These are phyloP conservation scores for Colletotrichum eremochloae DNA, from an alignment of 2,329 filamentous ascomycete genomes.

Conservation along the genomic window DNA sequence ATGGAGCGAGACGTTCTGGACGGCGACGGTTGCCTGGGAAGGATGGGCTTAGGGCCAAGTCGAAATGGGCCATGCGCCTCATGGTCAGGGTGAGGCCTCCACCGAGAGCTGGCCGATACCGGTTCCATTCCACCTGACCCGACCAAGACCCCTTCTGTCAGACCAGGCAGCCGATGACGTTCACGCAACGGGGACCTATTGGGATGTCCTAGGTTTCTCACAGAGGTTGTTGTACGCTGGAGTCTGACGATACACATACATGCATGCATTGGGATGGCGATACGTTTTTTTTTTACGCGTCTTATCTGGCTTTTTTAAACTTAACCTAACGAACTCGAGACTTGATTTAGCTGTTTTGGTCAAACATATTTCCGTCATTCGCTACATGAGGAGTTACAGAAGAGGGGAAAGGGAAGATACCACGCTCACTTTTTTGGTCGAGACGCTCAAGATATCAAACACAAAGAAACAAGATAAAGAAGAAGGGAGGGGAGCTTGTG, in stretches of 20 bases:
- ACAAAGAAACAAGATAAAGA: not conserved
- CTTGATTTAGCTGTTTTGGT: not conserved
- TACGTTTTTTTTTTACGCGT: constrained; percentile 7
- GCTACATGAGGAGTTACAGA: constrained; percentile 16
- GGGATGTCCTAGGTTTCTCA: constrained; percentile 39
- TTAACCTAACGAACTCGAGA: constrained; percentile 23
- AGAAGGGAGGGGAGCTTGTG: not conserved
- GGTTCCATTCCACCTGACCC: not conserved
- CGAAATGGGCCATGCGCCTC: constrained; percentile 7
- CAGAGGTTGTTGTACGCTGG: constrained; percentile 41
- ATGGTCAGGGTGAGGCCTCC: constrained; percentile 16
- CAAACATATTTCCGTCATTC: constrained; percentile 19
- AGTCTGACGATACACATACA: constrained; percentile 44
- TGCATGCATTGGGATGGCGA: constrained; percentile 43
- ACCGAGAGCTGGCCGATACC: not conserved
- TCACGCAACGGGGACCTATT: constrained; percentile 33
- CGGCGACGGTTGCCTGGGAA: constrained; percentile 22
- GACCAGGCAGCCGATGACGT: constrained; percentile 1
- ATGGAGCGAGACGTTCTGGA: constrained; percentile 40
- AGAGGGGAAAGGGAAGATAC: constrained; percentile 15
- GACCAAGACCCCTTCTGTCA: not conserved
- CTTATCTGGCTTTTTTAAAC: not conserved
- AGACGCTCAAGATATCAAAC: not conserved
- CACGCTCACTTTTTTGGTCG: constrained; percentile 26
- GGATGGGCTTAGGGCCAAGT: not conserved